Base-by-base conservation (phyloP, 768 basidiomycete species). In the Trametes coccinea region DNA sequence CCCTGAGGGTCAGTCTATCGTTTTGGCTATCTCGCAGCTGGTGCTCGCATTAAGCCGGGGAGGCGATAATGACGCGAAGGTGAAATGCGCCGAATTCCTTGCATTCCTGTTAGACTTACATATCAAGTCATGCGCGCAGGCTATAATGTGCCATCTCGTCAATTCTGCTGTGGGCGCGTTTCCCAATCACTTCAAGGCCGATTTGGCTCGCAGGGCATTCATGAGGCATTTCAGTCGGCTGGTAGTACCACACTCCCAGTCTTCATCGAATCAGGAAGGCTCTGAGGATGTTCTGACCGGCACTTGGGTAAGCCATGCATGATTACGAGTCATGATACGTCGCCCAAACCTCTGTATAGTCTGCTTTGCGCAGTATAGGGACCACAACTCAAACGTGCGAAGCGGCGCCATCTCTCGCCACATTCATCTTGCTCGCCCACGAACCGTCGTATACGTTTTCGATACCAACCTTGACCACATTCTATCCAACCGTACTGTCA, bases 341-440 rank as follows among this genome's bases (percentile, higher is more conserved):
- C 17, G 17, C 13, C 17, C 13, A 48, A 1, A 50, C 27, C 7
- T 5, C 39, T 10, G 11, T 29, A 0, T 39, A 70, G 69, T 10
- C 22, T n/a, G 59, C 64, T 4, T 51, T 71, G 2, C 54, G 29
- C 8, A 29, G 31, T n/a, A n/a, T 70, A 9, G 79, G 66, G 62
- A 31, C 73, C 69, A 34, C 69, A 62, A 33, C 47, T 0, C 2
- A 50, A 2, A 13, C 16, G 8, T 60, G 65, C 45, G 43, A 53
- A 40, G 27, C 16, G 3, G 30, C 45, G 10, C 68, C 60, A 9
- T 62, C 62, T 31, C 57, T 65, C 9, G 65, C 66, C 3, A 47
- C 66, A 31, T 63, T 75, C 4, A 61, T 71, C n/a, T 69, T 75
- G 1, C 66, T 75, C 7, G 71, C 70, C 2, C 71, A 72, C 49